These are phyloP conservation scores for Malassezia japonica DNA, from an alignment of 1,284 basidiomycete species.

Conservation along the genomic window DNA sequence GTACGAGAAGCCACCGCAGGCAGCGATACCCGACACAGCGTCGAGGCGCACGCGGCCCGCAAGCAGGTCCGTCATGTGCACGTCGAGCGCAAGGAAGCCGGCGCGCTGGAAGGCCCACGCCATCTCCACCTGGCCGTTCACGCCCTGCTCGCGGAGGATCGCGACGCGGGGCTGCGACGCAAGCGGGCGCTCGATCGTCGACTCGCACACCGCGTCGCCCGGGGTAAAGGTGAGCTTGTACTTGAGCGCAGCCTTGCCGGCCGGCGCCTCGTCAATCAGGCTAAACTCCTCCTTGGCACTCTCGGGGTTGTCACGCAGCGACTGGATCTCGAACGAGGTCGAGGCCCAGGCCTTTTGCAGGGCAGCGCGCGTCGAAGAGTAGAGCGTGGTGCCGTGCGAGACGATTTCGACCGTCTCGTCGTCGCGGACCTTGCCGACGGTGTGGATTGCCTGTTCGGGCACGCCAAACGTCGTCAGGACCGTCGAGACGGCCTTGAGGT, in stretches of 20 bases:
- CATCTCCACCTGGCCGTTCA: slow-evolving; percentile 98
- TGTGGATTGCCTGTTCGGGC: slow-evolving; percentile 63
- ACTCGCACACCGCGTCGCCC: slow-evolving; percentile 20
- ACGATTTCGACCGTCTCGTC: slow-evolving; percentile 55
- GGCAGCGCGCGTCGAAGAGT: slow-evolving; percentile 53
- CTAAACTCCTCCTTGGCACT: slow-evolving; percentile 73
- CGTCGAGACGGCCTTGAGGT: slow-evolving; percentile 57
- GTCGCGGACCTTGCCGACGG: slow-evolving; percentile 56
- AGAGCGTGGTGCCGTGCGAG: slow-evolving; percentile 20
- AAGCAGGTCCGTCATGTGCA: slow-evolving; percentile 97
- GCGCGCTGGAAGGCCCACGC: slow-evolving; percentile 89
- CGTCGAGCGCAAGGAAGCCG: slow-evolving; percentile 86
- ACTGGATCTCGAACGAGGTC: slow-evolving; percentile 86
- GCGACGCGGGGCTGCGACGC: slow-evolving; percentile 71
- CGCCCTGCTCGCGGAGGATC: slow-evolving; percentile 92
- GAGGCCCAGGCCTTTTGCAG: slow-evolving; percentile 85
- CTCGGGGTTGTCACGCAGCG: slow-evolving; percentile 70
- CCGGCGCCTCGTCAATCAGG: slow-evolving; percentile 55
- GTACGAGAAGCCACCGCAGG: slow-evolving; percentile 96
- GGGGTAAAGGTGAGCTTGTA: slow-evolving; percentile 42
- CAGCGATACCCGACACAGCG: slow-evolving; percentile 75
- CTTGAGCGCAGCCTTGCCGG: slow-evolving; percentile 49
- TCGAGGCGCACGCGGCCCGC: slow-evolving; percentile 59
- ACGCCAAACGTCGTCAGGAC: slow-evolving; percentile 64
- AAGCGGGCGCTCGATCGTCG: slow-evolving; percentile 21